Conservation (phyloP, 2,329 filamentous ascomycete species). For the Fonsecaea pedrosoi region DNA sequence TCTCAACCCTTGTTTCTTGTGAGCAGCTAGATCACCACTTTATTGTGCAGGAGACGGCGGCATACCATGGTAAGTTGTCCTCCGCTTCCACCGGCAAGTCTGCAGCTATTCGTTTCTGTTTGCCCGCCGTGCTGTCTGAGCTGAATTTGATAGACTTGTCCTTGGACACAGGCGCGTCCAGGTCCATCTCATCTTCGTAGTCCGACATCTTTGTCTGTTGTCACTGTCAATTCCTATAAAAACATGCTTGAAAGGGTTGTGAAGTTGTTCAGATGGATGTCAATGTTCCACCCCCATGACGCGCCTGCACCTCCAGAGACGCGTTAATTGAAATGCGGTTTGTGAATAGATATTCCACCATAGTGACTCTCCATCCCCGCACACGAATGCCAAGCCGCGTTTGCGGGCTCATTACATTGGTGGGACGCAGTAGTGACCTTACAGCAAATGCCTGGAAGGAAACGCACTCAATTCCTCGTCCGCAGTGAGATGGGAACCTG, state of each 20-base stretch:
- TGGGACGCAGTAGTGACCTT: background rate
- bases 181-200: conserved; percentile 71
- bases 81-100: conserved; percentile 94
- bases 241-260: background rate
- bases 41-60: background rate
- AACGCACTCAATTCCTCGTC: background rate
- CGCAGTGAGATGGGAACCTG: background rate
- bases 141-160: conserved; percentile 70
- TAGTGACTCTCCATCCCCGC: background rate
- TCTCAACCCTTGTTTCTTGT: conserved; percentile 77
- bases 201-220: conserved; percentile 55
- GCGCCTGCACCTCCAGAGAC: conserved; percentile 15
- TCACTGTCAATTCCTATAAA: background rate
- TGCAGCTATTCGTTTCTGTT: conserved; percentile 90
- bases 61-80: conserved; percentile 88
- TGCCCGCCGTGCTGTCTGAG: conserved; percentile 71
- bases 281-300: background rate
- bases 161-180: conserved; percentile 62
- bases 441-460: background rate
- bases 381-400: background rate
- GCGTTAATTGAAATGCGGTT: conserved; percentile 22
- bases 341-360: background rate
- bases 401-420: conserved; percentile 4
- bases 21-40: conserved; percentile 22
- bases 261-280: background rate